Percentiles rank a stretch among this genome's conserved stretches.
Conservation (phyloP, 495 filamentous ascomycete genomes). For the Podospora comata region DNA sequence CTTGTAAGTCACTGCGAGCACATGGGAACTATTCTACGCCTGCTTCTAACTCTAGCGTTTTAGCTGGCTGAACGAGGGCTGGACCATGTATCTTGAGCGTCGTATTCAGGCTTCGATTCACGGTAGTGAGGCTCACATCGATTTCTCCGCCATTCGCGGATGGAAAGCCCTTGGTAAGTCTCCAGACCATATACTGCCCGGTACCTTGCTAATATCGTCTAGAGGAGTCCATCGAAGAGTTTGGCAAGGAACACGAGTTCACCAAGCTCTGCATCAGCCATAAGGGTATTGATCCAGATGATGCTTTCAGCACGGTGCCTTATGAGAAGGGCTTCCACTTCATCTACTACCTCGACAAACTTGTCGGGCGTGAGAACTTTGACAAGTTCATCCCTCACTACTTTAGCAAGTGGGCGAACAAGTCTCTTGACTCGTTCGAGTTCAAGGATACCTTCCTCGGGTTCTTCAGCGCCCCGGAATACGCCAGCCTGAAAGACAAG, state of each 20-base stretch:
- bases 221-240: slow-evolving; percentile 72
- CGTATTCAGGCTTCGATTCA: slow-evolving; percentile 66
- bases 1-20: slow-evolving; percentile 50
- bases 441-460: slow-evolving; percentile 83
- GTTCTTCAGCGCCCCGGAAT: slow-evolving; percentile 71
- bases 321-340: slow-evolving; percentile 64
- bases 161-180: slow-evolving; percentile 58
- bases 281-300: slow-evolving; percentile 88
- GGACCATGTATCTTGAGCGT: slow-evolving; percentile 91
- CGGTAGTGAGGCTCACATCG: slow-evolving; percentile 69
- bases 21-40: background rate
- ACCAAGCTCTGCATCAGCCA: slow-evolving; percentile 85
- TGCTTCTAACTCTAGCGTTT: slow-evolving; percentile 16
- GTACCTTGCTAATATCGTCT: slow-evolving; percentile 4
- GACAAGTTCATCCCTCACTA: slow-evolving; percentile 94
- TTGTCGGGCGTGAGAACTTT: slow-evolving; percentile 81
- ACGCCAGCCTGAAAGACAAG: slow-evolving; percentile 58
- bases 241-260: slow-evolving; percentile 80
- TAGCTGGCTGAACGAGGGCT: slow-evolving; percentile 90
- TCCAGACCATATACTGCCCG: background rate
- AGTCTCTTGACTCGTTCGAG: slow-evolving; percentile 85
- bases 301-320: slow-evolving; percentile 86
- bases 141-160: slow-evolving; percentile 90
- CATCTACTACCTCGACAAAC: slow-evolving; percentile 77
- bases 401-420: slow-evolving; percentile 74